Conservation (phyloP, 495 filamentous ascomycete genomes). For the Penicillium coprophilum region DNA sequence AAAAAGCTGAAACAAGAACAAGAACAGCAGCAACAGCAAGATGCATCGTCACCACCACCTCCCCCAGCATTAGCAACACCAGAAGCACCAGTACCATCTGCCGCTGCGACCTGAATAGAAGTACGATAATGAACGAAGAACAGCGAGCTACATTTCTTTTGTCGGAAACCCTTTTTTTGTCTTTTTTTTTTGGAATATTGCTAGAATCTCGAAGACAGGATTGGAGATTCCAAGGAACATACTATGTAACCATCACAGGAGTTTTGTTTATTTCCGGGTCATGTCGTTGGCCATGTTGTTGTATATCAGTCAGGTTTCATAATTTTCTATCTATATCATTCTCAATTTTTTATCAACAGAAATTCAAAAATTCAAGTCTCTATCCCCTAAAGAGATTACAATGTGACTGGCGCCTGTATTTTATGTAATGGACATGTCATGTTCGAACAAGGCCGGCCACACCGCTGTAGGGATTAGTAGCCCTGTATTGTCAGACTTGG, state of each 20-base stretch:
- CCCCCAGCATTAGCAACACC: not conserved
- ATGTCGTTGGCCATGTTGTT: not conserved
- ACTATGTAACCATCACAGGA: not conserved
- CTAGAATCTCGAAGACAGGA: not conserved
- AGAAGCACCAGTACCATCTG: no score
- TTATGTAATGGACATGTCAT: not conserved
- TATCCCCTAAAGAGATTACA: not conserved
- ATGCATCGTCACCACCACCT: not conserved
- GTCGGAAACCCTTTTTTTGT: no score
- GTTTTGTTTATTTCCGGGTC: not conserved
- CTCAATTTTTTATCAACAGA: not conserved
- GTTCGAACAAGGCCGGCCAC: not conserved
- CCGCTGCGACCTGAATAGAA: not conserved
- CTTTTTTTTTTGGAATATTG: not conserved
- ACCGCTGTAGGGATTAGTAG: not conserved
- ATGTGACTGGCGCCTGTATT: not conserved
- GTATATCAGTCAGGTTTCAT: not conserved
- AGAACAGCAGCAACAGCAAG: not conserved
- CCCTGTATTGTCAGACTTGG: not conserved
- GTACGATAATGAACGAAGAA: not conserved
- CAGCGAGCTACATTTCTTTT: not conserved
- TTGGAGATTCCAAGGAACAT: not conserved
- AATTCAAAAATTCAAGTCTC: not conserved
- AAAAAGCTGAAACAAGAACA: constrained; percentile 17
- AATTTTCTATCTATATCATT: not conserved